A percentile compares a stretch with the other conserved stretches of the same genome.
phyloP scores from a whole-genome alignment of 805 yeast genomes.

The Brettanomyces bruxellensis region DNA sequence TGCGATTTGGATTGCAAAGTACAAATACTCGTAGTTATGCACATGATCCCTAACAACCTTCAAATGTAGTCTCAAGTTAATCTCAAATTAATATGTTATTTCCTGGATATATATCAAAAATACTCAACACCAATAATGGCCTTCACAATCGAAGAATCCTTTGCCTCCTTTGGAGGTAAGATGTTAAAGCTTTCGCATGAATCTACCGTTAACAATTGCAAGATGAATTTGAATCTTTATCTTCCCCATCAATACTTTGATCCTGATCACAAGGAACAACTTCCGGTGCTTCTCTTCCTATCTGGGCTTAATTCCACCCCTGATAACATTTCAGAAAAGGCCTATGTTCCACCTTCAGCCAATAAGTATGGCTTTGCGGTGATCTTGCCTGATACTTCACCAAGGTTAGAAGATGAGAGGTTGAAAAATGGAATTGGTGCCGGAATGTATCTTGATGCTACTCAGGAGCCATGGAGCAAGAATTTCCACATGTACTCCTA shows the following conservation, averaged over 20 bases:
- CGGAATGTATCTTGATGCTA: constrained; percentile 87
- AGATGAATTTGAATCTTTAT: constrained; percentile 79
- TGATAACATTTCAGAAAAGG: constrained; percentile 88
- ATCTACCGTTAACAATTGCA: constrained; percentile 53
- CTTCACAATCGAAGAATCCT: background rate
- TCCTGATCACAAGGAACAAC: constrained; percentile 19
- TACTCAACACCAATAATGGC: background rate
- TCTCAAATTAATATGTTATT: too few species aligned
- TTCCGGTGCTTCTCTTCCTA: constrained; percentile 73
- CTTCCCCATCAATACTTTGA: constrained; percentile 50
- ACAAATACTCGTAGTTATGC: too few species aligned
- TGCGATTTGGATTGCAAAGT: too few species aligned
- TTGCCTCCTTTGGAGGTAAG: constrained; percentile 60
- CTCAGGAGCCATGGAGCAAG: constrained; percentile 56
- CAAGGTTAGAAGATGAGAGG: constrained; percentile 63
- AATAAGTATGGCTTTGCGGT: constrained; percentile 76
- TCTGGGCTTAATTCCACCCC: constrained; percentile 94
- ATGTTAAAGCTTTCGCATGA: constrained; percentile 68
- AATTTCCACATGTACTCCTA: constrained; percentile 86
- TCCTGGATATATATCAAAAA: too few species aligned
- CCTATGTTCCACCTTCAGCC: constrained; percentile 75
- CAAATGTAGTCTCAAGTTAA: too few species aligned
- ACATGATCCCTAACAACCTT: too few species aligned
- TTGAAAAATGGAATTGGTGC: constrained; percentile 96
- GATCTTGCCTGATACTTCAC: constrained; percentile 95